Evolutionary conservation across 2,329 filamentous ascomycete genomes (phyloP).

Genomic region (Aspergillus caelatus): DNA sequence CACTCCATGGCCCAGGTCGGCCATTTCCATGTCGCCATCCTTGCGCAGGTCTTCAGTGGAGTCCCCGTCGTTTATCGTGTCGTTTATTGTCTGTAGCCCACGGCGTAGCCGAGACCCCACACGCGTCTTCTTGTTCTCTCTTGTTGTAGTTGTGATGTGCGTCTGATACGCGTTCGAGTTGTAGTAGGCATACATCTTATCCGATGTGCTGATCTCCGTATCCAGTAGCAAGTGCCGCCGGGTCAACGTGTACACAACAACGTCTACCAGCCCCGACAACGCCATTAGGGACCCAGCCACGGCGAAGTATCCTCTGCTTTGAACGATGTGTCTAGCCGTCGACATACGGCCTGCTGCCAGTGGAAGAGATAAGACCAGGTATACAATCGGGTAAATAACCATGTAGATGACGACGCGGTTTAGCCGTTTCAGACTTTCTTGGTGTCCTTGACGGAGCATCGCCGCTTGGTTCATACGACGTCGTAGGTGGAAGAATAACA

Average conservation of each 20-base stretch:
- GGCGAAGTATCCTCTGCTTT: constrained; percentile 50
- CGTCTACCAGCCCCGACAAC: constrained; percentile 60
- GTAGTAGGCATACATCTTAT: constrained; percentile 32
- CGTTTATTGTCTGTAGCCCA: constrained; percentile 23
- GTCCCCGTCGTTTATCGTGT: constrained; percentile 36
- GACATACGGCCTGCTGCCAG: constrained; percentile 53
- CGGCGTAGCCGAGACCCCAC: constrained; percentile 24
- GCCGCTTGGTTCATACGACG: constrained; percentile 44
- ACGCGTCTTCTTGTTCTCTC: constrained; percentile 18
- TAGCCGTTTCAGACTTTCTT: constrained; percentile 37
- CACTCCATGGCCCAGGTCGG: constrained; percentile 37
- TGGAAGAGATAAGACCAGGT: constrained; percentile 65
- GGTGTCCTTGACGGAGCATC: constrained; percentile 33
- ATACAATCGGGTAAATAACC: constrained; percentile 53
- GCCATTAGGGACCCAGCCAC: constrained; percentile 58
- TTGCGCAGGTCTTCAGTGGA: constrained; percentile 47
- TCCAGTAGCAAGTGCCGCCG: constrained; percentile 57
- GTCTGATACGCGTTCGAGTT: constrained; percentile 32
- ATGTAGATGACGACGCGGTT: constrained; percentile 48
- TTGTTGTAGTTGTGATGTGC: constrained; percentile 26
- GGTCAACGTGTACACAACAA: constrained; percentile 60
- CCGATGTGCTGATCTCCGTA: constrained; percentile 42
- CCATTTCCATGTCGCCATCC: constrained; percentile 32
- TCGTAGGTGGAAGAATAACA: constrained; percentile 53
- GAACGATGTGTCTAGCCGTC: constrained; percentile 33